These are phyloP conservation scores for Rhytidiadelphus loreus DNA, from an alignment of 225 moss, liverwort and hornwort species.

Conservation along the genomic window DNA sequence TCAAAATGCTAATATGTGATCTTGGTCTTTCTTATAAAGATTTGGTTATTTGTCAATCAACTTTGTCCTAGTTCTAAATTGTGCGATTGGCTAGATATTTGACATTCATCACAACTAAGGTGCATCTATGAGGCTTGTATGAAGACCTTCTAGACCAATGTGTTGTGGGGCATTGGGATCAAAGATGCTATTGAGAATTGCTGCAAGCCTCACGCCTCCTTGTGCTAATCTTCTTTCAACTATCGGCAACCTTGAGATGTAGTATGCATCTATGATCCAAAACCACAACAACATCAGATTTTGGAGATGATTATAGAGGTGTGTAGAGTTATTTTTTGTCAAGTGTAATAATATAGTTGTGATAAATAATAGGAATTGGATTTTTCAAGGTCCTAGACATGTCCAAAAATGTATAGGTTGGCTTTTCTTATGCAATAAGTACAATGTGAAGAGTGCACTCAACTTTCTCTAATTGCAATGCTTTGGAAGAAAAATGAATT, in stretches of 20 bases:
- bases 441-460: not conserved
- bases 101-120: not conserved
- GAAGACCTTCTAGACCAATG: not conserved
- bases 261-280: slow-evolving; percentile 52
- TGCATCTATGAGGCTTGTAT: not conserved
- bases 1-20: not conserved
- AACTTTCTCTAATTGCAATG: not conserved
- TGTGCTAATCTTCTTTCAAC: slow-evolving; percentile 71
- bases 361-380: not conserved
- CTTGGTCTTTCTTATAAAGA: too few relatives aligned
- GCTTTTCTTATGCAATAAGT: not conserved
- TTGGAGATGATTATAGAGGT: not conserved
- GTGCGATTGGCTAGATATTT: not conserved
- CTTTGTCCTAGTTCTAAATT: not conserved
- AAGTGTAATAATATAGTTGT: not conserved
- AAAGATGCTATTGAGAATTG: slow-evolving; percentile 64
- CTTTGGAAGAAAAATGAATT: not conserved
- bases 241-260: slow-evolving; percentile 59
- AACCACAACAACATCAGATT: not conserved
- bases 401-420: not conserved
- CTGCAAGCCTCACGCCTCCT: slow-evolving; percentile 75
- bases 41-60: not conserved
- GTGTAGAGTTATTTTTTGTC: not conserved
- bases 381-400: not conserved
- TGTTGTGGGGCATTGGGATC: slow-evolving; percentile 4